Evolutionary conservation across 345 rosid genomes (phyloP), one percentile per base, ranked within the genome.

Genomic region (Sisymbrium altissimum): DNA sequence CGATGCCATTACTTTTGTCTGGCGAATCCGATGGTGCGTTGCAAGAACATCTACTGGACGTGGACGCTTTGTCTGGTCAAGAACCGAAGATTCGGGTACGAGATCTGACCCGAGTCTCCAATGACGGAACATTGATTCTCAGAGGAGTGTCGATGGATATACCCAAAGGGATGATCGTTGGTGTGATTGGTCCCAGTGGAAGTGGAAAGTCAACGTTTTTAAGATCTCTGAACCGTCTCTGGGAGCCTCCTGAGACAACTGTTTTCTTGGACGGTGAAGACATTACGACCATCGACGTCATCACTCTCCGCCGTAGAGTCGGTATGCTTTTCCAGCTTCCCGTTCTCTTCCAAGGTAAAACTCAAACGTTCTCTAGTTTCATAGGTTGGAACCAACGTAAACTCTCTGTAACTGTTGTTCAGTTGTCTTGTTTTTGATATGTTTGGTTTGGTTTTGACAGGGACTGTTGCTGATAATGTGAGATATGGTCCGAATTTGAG

Each of bases 261-360:
- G 91, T 93, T 23, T 87, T 86, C 70, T 78, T 89, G 15, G 92
- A 93, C 48, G 96, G 92, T 7, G 71, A 58, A 8, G 98, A 94
- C 59, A 86, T 94, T 3, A 41, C 70, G 11, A 81, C 64, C 10
- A 80, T 88, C 18, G 96, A 89, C 35, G 98, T 94, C 39, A 84
- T 94, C 18, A 30, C 70, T 46, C 96, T 87, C 17, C 92, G 98
- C 66, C 88, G 95, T 60, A 84, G 84, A 73, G 97, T 94, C 9
- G 98, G 98, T 19, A 89, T 94, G 98, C 91, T 94, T 45, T 94
- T 94, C 74, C 98, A 93, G 89, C 85, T 86, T 43, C 98, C 98
- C 5, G 96, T 70, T 71, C 85, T 91, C 5, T 94, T 94, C 38
- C 81, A 91, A 82, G 98, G 98, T 92, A n/a, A n/a, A n/a, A n/a